These are phyloP conservation scores for Xylariales sp. DNA, from an alignment of 2,329 filamentous ascomycete species.

Conservation along the genomic window DNA sequence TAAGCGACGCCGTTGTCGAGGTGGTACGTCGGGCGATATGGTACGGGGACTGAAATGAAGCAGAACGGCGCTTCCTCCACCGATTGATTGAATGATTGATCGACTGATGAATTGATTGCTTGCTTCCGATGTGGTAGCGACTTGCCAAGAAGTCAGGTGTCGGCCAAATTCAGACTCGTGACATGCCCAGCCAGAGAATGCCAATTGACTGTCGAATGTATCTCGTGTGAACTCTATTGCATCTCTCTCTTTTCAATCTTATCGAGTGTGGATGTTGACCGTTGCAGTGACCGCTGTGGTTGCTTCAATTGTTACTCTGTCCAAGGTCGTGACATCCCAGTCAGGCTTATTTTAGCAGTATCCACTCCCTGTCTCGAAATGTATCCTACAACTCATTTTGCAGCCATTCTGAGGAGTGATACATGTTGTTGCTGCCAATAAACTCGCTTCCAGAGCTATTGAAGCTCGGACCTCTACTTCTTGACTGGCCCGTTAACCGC, in stretches of 20 bases:
- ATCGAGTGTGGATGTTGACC: not conserved
- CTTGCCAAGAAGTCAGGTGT: not conserved
- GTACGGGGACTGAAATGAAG: not conserved
- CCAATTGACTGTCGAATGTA: too few relatives aligned
- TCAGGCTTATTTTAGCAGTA: constrained; percentile 5
- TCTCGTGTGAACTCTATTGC: not conserved
- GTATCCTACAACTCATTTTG: too few relatives aligned
- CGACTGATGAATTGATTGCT: constrained; percentile 2
- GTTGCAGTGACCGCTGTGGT: too few relatives aligned
- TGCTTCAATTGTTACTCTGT: not conserved
- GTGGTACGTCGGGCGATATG: constrained; percentile 1
- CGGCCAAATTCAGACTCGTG: too few relatives aligned
- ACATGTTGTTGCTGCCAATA: too few relatives aligned
- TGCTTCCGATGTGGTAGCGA: not conserved
- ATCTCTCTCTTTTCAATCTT: not conserved
- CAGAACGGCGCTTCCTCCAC: constrained; percentile 3
- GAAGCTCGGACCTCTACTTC: too few relatives aligned
- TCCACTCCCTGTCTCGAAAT: not conserved
- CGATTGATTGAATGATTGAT: not conserved
- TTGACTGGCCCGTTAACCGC: too few relatives aligned
- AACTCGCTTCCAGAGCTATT: too few relatives aligned
- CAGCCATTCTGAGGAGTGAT: too few relatives aligned
- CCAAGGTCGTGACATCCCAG: not conserved
- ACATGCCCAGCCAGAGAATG: too few relatives aligned
- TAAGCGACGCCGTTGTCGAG: constrained; percentile 8